These are phyloP conservation scores for Plasmodium vivax DNA, from an alignment of 169 alveolate species.

Conservation along the genomic window DNA sequence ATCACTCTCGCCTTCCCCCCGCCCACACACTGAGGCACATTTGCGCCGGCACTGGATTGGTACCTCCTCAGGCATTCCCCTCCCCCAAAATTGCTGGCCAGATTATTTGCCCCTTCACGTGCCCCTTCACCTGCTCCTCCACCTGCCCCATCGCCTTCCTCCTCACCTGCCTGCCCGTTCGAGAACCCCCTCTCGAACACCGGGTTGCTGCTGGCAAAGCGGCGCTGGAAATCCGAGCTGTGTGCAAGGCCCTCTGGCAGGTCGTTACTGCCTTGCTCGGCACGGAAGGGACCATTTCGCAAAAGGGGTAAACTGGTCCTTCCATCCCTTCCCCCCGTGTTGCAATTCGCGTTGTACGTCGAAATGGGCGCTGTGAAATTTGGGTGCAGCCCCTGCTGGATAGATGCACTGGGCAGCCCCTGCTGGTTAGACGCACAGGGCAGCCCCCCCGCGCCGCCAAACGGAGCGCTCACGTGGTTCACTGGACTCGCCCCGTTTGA, in stretches of 20 bases:
- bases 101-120: not conserved
- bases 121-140: not conserved
- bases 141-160: not conserved
- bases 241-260: not conserved
- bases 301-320: not conserved
- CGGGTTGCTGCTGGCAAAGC: not conserved
- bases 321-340: not conserved
- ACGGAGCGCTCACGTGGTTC: not conserved
- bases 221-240: not conserved
- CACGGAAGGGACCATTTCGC: not conserved
- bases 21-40: not conserved
- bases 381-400: not conserved
- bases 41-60: not conserved
- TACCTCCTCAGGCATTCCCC: not conserved
- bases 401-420: not conserved
- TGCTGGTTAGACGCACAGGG: not conserved
- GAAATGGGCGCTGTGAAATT: not conserved
- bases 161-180: not conserved
- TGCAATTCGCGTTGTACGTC: not conserved
- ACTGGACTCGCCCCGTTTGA: not conserved
- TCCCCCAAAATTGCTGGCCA: not conserved
- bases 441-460: not conserved
- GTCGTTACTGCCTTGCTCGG: not conserved
- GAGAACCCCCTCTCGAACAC: not conserved
- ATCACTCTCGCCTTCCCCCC: not conserved